Evolutionary conservation across 495 filamentous ascomycete genomes (phyloP).

Genomic region (Staphylotrichum tortipilum): DNA sequence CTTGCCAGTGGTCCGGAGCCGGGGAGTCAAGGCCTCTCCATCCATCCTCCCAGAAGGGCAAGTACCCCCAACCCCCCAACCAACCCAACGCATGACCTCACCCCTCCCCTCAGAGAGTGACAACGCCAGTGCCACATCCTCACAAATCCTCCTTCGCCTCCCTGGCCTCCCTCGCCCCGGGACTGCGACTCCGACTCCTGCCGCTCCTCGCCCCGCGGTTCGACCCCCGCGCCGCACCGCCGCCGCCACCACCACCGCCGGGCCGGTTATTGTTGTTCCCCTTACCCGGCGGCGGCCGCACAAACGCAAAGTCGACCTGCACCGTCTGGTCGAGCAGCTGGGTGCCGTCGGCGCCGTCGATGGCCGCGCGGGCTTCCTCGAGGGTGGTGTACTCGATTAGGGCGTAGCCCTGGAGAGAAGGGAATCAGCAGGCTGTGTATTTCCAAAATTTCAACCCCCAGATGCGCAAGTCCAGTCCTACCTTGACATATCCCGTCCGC

Average conservation of each 20-base stretch:
- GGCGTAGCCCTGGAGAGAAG: slow-evolving; percentile 95
- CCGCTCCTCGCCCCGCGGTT: slow-evolving; percentile 36
- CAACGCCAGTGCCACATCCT: too few species aligned
- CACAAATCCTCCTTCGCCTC: slow-evolving; percentile 21
- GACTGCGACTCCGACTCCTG: slow-evolving; percentile 35
- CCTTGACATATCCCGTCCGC: slow-evolving; percentile 96
- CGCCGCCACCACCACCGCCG: slow-evolving; percentile 27
- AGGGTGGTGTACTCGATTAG: slow-evolving; percentile 90
- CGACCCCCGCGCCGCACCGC: slow-evolving; percentile 30
- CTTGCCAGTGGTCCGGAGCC: too few species aligned
- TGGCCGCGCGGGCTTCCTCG: slow-evolving; percentile 74
- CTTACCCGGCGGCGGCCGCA: slow-evolving; percentile 76
- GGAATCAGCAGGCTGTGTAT: too few species aligned
- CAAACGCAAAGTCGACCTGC: slow-evolving; percentile 90
- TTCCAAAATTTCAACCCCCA: too few species aligned
- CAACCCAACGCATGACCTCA: not conserved
- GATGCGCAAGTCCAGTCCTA: too few species aligned
- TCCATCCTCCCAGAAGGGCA: not conserved
- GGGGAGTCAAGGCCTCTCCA: too few species aligned
- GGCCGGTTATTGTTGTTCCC: slow-evolving; percentile 22
- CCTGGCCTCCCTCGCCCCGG: slow-evolving; percentile 26
- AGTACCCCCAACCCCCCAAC: not conserved
- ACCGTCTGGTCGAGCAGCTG: slow-evolving; percentile 92
- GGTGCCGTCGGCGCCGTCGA: slow-evolving; percentile 69
- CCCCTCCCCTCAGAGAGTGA: not conserved